phyloP scores from a whole-genome alignment of 176 grass and related monocot species.

The Hordeum marinum region DNA sequence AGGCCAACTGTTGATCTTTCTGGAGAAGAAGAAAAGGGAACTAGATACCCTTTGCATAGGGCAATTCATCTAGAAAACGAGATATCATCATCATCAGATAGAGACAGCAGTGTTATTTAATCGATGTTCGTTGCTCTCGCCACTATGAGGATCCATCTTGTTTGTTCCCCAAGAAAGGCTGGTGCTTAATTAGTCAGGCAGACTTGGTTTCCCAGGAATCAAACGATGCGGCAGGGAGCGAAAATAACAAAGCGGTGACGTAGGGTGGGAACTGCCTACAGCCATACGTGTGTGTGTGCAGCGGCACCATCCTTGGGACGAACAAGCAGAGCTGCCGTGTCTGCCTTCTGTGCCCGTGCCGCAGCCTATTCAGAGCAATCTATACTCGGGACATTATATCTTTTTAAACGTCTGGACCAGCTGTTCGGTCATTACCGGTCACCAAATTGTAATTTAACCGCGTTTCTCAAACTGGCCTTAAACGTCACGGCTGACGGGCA shows the following conservation, averaged over 20 bases:
- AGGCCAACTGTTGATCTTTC: background rate
- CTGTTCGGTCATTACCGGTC: too few species aligned
- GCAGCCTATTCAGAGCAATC: too few species aligned
- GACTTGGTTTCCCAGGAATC: background rate
- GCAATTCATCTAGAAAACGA: background rate
- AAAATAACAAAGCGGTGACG: conserved; percentile 4
- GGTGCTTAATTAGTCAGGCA: background rate
- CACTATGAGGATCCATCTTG: background rate
- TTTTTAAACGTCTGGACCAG: too few species aligned
- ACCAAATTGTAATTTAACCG: too few species aligned
- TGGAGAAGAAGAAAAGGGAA: background rate
- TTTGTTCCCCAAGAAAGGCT: conserved; percentile 22
- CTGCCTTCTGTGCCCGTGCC: too few species aligned
- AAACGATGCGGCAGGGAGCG: background rate
- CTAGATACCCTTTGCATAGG: background rate
- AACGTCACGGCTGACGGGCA: too few species aligned
- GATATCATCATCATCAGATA: background rate
- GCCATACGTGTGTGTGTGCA: too few species aligned
- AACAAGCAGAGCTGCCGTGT: too few species aligned
- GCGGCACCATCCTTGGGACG: too few species aligned
- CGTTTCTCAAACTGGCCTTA: too few species aligned
- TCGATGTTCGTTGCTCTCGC: background rate
- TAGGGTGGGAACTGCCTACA: too few species aligned
- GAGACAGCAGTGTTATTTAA: background rate
- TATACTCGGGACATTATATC: too few species aligned